phyloP scores from a whole-genome alignment of 2,329 filamentous ascomycete genomes.

The Fusarium torreyae region DNA sequence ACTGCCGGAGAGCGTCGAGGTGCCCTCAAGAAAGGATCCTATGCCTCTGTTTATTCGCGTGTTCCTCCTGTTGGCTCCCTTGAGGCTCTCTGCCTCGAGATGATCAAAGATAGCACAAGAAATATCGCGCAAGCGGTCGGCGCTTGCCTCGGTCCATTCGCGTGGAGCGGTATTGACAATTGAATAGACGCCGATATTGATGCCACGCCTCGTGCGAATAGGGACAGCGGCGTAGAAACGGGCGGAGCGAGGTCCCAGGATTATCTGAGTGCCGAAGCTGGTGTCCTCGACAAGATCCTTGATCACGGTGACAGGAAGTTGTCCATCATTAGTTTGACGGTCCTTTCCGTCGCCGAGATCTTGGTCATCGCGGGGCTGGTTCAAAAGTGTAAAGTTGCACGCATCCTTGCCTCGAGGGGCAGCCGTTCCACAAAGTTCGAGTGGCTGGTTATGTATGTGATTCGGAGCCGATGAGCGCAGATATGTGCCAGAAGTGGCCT shows the following conservation, averaged over 20 bases:
- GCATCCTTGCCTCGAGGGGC: background rate
- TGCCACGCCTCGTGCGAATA: constrained; percentile 7
- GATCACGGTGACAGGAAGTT: background rate
- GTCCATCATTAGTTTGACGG: too few relatives aligned
- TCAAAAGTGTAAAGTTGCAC: background rate
- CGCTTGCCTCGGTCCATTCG: rapidly evolving
- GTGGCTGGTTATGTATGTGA: background rate
- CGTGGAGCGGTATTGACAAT: background rate
- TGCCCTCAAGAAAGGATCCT: constrained; percentile 2
- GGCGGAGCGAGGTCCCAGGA: background rate
- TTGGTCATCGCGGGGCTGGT: background rate
- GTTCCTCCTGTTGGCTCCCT: background rate
- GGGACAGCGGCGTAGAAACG: constrained; percentile 5
- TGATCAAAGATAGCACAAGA: constrained; percentile 1
- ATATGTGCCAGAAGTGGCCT: constrained; percentile 5
- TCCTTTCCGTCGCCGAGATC: background rate
- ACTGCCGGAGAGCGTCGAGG: background rate
- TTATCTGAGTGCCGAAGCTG: background rate
- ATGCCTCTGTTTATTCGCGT: constrained; percentile 2
- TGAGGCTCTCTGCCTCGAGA: constrained; percentile 5
- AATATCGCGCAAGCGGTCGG: background rate
- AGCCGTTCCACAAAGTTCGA: background rate
- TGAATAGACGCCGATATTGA: constrained; percentile 9
- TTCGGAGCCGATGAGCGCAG: background rate
- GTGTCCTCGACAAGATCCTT: background rate